Evolutionary conservation across 768 basidiomycete species (phyloP), one percentile per base, ranked within the genome.

Genomic region (Mycena vitilis): DNA sequence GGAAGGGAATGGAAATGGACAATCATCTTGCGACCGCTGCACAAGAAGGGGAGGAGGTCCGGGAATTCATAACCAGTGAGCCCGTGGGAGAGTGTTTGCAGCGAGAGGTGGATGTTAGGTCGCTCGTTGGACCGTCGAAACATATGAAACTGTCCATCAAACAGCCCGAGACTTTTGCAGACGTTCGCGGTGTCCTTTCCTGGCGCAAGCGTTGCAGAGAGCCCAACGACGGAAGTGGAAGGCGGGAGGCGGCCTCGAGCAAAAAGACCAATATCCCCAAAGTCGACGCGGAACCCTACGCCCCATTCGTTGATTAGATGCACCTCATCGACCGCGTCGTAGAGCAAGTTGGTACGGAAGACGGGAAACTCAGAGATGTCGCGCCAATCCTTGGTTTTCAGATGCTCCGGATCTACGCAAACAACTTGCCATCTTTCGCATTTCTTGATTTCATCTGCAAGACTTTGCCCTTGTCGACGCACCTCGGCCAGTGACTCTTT

Each of bases 21-120:
- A 22, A 44, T 13, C 1, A 34, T 58, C 30, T 65, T 69, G 20
- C 56, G 57, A 9, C 68, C 68, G n/a, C 56, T 48, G 16, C 20
- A 23, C 15, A 69, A 37, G 38, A 53, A 65, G 5, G 44, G 56
- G 7, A 69, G 68, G 1, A 69, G 49, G 16, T 69, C 56, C 4
- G 68, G 68, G 16, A 65, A 69, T 8, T 53, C 23, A 38, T 53
- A 53, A 22, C 60, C 51, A 25, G 37, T 9, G 36, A 62, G 48
- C 0, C 60, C 49, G 23, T 62, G 60, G 3, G 47, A 38, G 16
- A 61, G 48, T 4, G 47, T n/a, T 23, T 52, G 47, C 2, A 38
- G 2, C 2, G 53, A 53, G 15, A 62, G 42, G 11, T 62, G 60
- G 15, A 62, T 37, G 36, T 61, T 56, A 4, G 59, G 52, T 2